Percentiles rank a stretch among this genome's conserved stretches.
Evolutionary conservation across 345 rosid species (phyloP).

Genomic region (Jatropha curcas): DNA sequence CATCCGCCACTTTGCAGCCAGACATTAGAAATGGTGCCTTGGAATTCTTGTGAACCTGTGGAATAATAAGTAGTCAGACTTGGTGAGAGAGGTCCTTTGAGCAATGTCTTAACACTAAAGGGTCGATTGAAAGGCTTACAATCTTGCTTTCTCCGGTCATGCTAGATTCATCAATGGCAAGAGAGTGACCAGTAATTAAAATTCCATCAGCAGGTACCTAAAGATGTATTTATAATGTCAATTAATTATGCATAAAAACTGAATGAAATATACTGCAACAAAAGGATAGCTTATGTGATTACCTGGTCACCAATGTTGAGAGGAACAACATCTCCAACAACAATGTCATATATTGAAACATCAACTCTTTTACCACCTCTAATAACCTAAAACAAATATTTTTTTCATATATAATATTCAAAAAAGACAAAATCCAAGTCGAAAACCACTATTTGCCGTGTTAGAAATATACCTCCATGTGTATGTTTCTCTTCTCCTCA

Average conservation of each 20-base stretch:
- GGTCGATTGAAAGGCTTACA: conserved; percentile 45
- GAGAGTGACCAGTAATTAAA: conserved; percentile 87
- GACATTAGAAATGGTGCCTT: conserved; percentile 88
- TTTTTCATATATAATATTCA: not conserved
- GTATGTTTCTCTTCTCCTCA: conserved; percentile 95
- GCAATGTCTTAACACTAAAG: conserved; percentile 6
- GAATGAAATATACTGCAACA: not conserved
- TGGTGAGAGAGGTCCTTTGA: conserved; percentile 18
- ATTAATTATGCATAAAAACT: not conserved
- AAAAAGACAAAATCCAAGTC: not conserved
- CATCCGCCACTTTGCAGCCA: conserved; percentile 99
- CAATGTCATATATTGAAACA: conserved; percentile 86
- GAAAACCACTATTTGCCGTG: not conserved
- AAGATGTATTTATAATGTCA: not conserved
- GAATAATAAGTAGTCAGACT: conserved; percentile 18
- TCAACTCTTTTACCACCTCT: conserved; percentile 88
- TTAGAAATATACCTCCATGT: conserved; percentile 62
- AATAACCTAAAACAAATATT: conserved; percentile 55
- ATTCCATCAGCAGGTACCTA: conserved; percentile 99
- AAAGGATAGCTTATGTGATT: not conserved
- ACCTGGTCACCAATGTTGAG: conserved; percentile 98
- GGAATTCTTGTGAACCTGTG: conserved; percentile 82
- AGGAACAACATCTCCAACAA: conserved; percentile 92
- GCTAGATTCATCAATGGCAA: conserved; percentile 94
- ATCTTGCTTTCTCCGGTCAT: conserved; percentile 99